Percentiles rank a stretch among this genome's conserved stretches.
phyloP scores from a whole-genome alignment of 805 yeast species.

The Kodamaea kakaduensis region DNA sequence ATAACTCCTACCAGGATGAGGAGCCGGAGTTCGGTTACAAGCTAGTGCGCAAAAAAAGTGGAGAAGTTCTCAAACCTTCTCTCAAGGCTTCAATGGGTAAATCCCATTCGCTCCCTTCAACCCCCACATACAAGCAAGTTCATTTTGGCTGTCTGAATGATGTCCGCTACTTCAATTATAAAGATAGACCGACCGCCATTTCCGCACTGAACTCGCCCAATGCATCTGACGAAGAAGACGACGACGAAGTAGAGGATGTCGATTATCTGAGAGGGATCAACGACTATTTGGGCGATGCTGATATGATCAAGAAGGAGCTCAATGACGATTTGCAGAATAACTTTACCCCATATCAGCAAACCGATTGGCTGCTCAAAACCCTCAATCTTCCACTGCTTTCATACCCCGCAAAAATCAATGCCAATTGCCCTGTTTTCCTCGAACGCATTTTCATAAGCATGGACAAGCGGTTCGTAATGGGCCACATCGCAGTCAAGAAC shows the following conservation, averaged over 20 bases:
- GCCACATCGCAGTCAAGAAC: constrained; percentile 77
- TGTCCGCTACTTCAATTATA: constrained; percentile 66
- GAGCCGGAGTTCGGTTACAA: constrained; percentile 13
- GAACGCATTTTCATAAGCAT: constrained; percentile 59
- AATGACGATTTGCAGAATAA: background rate
- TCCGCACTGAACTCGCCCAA: constrained; percentile 63
- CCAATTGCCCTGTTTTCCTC: constrained; percentile 48
- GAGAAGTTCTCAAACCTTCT: constrained; percentile 79
- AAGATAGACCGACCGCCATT: constrained; percentile 75
- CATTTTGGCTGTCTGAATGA: constrained; percentile 72
- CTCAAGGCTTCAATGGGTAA: constrained; percentile 45
- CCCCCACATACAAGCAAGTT: constrained; percentile 67
- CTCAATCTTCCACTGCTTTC: constrained; percentile 43
- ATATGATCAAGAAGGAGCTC: constrained; percentile 10
- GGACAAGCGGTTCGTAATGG: constrained; percentile 58
- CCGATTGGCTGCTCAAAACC: constrained; percentile 44
- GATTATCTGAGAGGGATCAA: too few species aligned
- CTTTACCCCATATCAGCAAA: constrained; percentile 9
- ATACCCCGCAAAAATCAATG: constrained; percentile 42
- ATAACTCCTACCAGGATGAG: background rate
- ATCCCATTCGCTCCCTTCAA: constrained; percentile 37
- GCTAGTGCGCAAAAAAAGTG: constrained; percentile 77
- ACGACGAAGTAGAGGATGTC: constrained; percentile 21
- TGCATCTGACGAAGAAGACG: constrained; percentile 16
- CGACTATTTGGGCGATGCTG: constrained; percentile 15